Evolutionary conservation across 306 rosid genomes (phyloP), one percentile per base, ranked within the genome.

Genomic region (Mimosa pudica): DNA sequence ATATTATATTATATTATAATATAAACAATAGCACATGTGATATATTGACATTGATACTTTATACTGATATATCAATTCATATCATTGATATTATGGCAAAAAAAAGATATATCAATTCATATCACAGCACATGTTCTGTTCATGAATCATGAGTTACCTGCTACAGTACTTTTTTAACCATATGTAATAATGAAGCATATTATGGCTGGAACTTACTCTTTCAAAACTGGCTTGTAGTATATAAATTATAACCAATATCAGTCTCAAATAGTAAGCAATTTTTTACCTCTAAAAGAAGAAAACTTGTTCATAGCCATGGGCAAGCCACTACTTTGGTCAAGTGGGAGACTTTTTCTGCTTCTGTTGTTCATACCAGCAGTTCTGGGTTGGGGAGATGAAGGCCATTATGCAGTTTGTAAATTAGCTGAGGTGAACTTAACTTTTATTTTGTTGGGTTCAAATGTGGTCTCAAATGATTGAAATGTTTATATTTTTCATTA

Each of bases 381-480:
- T 83, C 70, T 86, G 73, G 84, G 91, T 45, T 91, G 97, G 97
- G 98, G 97, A 77, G 91, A 87, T 65, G 91, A 94, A 32, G 98
- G 98, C 5, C 97, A 94, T 82, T 91, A 86, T 84, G 86, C 84
- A 9, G 42, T 73, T 51, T 94, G 98, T 74, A 91, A 91, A 86
- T 87, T 94, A 63, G 82, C 97, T 3, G 89, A 87, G 95, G 98
- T 89, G 58, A 78, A 70, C 55, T 7, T 73, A 35, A 35, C 48
- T 4, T 67, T 58, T 44, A 7, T 0, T 51, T 48, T 76, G 0
- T 51, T 14, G 6, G 1, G 7, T 1, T 6, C 58, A 51, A 51
- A 51, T 14, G 0, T 51, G 16, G 58, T 14, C 58, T 51, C 58
- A 51, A 51, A 16, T 1, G 0, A n/a, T 7, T 4, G 13, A 35